Conservation (phyloP, 441 rosid genomes). For the Populus trichocarpa region DNA sequence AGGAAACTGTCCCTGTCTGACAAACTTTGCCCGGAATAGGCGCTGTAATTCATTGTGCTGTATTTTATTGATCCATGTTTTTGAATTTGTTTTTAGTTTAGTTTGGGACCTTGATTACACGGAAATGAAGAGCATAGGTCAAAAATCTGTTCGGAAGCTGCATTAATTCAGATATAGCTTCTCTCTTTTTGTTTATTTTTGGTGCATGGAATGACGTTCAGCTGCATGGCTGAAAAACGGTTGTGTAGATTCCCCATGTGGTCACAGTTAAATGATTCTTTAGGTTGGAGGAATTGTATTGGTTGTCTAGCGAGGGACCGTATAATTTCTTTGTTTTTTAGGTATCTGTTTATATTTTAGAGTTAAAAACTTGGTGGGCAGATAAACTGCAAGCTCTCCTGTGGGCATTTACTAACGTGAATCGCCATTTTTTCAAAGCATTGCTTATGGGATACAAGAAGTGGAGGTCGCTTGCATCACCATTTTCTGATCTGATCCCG, state of each 20-base stretch:
- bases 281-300: not conserved
- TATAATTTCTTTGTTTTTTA: too few relatives aligned
- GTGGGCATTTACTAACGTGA: not conserved
- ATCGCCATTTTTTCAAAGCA: not conserved
- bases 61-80: constrained; percentile 13
- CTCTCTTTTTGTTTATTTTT: not conserved
- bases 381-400: not conserved
- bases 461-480: not conserved
- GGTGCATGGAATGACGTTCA: not conserved
- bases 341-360: not conserved
- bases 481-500: not conserved
- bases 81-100: constrained; percentile 15
- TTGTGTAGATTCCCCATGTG: not conserved
- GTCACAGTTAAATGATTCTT: not conserved
- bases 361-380: not conserved
- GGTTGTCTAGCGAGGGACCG: not conserved
- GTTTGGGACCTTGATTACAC: not conserved
- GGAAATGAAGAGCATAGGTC: constrained; percentile 1
- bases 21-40: not conserved
- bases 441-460: not conserved
- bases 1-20: constrained; percentile 33
- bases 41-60: constrained; percentile 3
- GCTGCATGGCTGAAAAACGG: not conserved
- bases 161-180: not conserved
- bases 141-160: not conserved